Evolutionary conservation across 2,329 filamentous ascomycete species (phyloP).

Genomic region (Penicillium sp.): DNA sequence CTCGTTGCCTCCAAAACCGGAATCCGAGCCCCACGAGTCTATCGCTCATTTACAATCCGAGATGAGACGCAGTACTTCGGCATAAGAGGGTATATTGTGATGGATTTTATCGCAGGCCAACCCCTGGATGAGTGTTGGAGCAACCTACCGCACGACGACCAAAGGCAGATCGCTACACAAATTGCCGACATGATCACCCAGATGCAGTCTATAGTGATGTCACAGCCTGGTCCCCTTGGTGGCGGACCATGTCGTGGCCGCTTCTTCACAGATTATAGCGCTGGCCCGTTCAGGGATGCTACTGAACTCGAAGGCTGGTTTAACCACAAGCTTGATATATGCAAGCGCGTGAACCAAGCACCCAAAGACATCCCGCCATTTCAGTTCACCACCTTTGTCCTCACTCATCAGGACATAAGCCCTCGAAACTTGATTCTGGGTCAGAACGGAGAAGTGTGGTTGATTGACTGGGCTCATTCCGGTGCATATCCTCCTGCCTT

Average conservation of each 20-base stretch:
- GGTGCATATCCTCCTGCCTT: too few relatives aligned
- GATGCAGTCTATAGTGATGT: constrained; percentile 17
- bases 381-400: too few relatives aligned
- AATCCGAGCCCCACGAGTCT: constrained; percentile 23
- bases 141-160: constrained; percentile 6
- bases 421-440: too few relatives aligned
- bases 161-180: constrained; percentile 19
- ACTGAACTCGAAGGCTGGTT: constrained; percentile 21
- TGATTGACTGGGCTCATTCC: too few relatives aligned
- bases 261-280: constrained; percentile 27
- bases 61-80: constrained; percentile 24
- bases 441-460: too few relatives aligned
- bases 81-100: constrained; percentile 27
- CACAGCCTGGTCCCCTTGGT: constrained; percentile 17
- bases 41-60: constrained; percentile 22
- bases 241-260: constrained; percentile 18
- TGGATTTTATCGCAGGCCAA: constrained; percentile 30
- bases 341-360: too few relatives aligned
- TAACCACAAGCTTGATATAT: constrained; percentile 28
- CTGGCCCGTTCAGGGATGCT: constrained; percentile 19
- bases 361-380: too few relatives aligned
- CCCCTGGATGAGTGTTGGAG: constrained; percentile 27
- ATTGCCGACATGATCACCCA: constrained; percentile 21
- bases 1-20: constrained; percentile 20
- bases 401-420: too few relatives aligned